Percentiles rank a stretch among this genome's conserved stretches.
phyloP scores from a whole-genome alignment of 495 filamentous ascomycete genomes.

The Thermochaetoides thermophila region DNA sequence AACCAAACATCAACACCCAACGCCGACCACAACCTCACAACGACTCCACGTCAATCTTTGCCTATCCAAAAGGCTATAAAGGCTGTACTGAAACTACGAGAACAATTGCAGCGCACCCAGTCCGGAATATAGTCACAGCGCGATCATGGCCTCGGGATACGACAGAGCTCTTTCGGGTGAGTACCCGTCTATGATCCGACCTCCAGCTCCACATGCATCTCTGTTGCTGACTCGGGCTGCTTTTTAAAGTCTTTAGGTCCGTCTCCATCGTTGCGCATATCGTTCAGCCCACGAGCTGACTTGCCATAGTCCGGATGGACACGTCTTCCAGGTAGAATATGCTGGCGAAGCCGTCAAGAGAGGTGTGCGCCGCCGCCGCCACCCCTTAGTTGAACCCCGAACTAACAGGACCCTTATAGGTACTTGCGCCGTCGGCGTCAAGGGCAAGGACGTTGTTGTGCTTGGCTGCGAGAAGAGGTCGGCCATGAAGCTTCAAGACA shows the following conservation, averaged over 20 bases:
- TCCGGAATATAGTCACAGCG: too few relatives aligned
- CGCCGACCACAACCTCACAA: conserved; percentile 2
- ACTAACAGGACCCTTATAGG: conserved; percentile 33
- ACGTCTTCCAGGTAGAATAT: conserved; percentile 99
- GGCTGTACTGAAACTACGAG: too few relatives aligned
- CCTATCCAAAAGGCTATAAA: too few relatives aligned
- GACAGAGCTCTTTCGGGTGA: conserved; percentile 90
- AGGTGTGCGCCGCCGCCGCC: conserved; percentile 46
- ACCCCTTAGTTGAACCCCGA: neutral
- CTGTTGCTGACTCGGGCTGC: conserved; percentile 23
- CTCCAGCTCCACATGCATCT: conserved; percentile 3
- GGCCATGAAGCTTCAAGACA: conserved; percentile 98
- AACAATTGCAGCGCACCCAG: too few relatives aligned
- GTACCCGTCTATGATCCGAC: conserved; percentile 20
- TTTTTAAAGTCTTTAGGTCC: conserved; percentile 47
- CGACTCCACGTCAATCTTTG: neutral
- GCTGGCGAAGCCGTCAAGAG: conserved; percentile 95
- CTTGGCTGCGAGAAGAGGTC: conserved; percentile 97
- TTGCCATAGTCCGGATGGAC: conserved; percentile 72
- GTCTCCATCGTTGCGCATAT: conserved; percentile 18
- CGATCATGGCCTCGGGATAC: conserved; percentile 69
- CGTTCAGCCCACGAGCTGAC: conserved; percentile 19
- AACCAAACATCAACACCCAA: conserved; percentile 4
- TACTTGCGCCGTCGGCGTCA: conserved; percentile 95
- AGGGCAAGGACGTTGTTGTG: conserved; percentile 86